These are phyloP conservation scores for Lathyrus sativus DNA, from an alignment of 306 rosid species.

Conservation along the genomic window DNA sequence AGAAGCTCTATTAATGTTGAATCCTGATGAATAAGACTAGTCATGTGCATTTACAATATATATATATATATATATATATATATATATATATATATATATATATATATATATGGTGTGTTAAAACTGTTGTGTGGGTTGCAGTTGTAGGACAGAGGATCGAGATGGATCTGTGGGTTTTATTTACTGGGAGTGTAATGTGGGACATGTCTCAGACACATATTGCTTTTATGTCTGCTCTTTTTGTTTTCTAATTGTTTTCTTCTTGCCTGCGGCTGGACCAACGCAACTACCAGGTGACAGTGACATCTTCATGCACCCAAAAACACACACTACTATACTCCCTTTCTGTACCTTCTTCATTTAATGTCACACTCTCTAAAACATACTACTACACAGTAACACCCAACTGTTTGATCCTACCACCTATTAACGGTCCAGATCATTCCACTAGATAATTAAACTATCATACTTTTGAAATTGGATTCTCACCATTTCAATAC, in stretches of 20 bases:
- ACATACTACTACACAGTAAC: conserved; percentile 5
- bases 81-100: neutral
- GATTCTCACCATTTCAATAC: too few relatives aligned
- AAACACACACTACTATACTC: neutral
- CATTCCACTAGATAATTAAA: neutral
- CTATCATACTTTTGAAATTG: too few relatives aligned
- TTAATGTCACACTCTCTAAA: conserved; percentile 42
- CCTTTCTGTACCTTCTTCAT: conserved; percentile 19
- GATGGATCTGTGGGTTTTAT: conserved; percentile 32
- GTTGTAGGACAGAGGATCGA: conserved; percentile 35
- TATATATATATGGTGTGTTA: neutral
- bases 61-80: neutral
- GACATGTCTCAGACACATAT: conserved; percentile 53
- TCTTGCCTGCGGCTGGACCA: conserved; percentile 37
- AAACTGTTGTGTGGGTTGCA: conserved; percentile 24
- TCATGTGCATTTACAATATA: neutral
- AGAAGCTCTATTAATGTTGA: neutral
- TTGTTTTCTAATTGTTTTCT: conserved; percentile 54
- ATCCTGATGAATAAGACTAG: conserved; percentile 20
- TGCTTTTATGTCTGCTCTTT: conserved; percentile 51
- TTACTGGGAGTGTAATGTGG: conserved; percentile 43
- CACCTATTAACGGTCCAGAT: conserved; percentile 46
- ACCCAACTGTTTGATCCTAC: conserved; percentile 42
- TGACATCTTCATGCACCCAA: conserved; percentile 49
- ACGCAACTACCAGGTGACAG: conserved; percentile 62